A percentile compares a stretch with the other conserved stretches of the same genome.
Evolutionary conservation across 441 rosid genomes (phyloP).

Genomic region (Mallotus japonicus): DNA sequence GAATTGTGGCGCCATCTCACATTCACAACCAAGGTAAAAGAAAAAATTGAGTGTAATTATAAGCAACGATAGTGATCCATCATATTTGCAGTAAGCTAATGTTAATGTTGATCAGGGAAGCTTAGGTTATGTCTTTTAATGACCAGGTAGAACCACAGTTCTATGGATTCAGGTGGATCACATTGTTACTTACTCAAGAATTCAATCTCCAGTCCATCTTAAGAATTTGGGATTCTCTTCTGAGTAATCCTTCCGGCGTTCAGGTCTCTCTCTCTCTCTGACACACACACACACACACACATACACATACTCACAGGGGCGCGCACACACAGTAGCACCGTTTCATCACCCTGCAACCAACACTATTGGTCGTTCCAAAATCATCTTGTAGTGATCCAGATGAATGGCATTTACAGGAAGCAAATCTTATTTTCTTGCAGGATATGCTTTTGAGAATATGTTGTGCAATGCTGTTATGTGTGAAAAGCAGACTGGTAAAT

Average conservation of each 20-base stretch:
- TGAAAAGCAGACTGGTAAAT: constrained; percentile 45
- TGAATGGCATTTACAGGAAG: neutral
- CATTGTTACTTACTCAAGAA: constrained; percentile 71
- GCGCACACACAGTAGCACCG: too few species aligned
- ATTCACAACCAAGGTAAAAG: constrained; percentile 46
- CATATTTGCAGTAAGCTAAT: neutral
- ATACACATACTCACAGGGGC: neutral
- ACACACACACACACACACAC: neutral
- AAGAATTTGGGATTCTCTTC: constrained; percentile 74
- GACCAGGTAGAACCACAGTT: constrained; percentile 69
- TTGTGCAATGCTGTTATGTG: constrained; percentile 64
- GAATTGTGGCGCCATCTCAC: constrained; percentile 71
- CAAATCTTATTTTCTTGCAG: constrained; percentile 32
- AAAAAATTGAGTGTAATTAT: neutral
- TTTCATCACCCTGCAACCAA: neutral
- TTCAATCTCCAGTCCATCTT: constrained; percentile 55
- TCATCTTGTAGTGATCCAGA: neutral
- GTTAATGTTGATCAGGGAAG: neutral
- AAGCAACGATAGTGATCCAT: too few species aligned
- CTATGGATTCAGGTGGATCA: constrained; percentile 79
- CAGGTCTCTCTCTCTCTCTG: constrained; percentile 41
- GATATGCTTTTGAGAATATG: constrained; percentile 68
- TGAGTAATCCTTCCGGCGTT: constrained; percentile 60
- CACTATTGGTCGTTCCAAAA: neutral
- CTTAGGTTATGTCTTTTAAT: constrained; percentile 10